Conservation (phyloP, 306 rosid species). For the Medicago truncatula region DNA sequence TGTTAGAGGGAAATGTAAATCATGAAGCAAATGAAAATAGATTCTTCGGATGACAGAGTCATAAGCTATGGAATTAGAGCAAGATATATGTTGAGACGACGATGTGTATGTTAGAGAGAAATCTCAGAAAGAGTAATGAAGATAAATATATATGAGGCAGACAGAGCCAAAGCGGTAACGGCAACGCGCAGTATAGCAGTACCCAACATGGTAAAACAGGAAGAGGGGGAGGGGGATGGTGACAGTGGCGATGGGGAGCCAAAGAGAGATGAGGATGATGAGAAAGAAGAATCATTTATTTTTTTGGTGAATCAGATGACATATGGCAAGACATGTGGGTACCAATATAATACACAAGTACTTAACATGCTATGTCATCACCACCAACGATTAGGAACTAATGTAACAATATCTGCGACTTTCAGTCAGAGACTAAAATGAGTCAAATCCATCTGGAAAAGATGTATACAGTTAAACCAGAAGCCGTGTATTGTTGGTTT, state of each 20-base stretch:
- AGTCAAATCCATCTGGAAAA: not conserved
- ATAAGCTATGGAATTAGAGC: not conserved
- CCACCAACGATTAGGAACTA: not conserved
- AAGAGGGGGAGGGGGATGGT: not conserved
- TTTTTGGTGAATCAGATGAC: not conserved
- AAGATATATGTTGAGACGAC: not conserved
- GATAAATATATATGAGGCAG: not conserved
- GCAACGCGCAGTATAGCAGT: not conserved
- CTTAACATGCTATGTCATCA: not conserved
- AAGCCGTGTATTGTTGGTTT: slow-evolving; percentile 1
- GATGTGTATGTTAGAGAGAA: not conserved
- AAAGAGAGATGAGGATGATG: not conserved
- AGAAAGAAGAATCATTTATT: not conserved
- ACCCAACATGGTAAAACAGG: not conserved
- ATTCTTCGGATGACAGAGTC: not conserved
- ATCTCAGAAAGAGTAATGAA: not conserved
- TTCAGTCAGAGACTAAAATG: not conserved
- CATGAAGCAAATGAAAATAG: not conserved
- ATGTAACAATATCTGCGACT: not conserved
- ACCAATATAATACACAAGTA: not conserved
- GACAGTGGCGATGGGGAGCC: not conserved
- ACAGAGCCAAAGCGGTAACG: not conserved
- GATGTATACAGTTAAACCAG: slow-evolving; percentile 15
- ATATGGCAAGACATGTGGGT: not conserved
- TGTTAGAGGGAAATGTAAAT: not conserved